Conservation (phyloP, 1,139 yeast species). For the Candida dubliniensis region DNA sequence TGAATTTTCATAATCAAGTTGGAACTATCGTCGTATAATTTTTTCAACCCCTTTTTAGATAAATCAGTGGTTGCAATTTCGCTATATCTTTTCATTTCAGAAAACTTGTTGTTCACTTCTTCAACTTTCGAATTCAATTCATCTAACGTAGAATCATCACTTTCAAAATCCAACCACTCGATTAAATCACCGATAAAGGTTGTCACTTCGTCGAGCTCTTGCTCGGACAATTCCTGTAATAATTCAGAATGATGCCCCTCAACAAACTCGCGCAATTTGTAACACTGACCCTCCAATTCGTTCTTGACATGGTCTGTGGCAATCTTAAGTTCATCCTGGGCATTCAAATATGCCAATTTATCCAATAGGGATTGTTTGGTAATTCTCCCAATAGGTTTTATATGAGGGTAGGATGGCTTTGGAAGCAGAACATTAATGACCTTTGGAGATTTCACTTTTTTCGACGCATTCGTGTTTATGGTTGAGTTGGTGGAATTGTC, state of each 20-base stretch:
- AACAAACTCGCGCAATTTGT: conserved; percentile 53
- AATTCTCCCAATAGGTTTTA: conserved; percentile 45
- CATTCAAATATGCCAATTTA: conserved; percentile 34
- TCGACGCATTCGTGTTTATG: conserved; percentile 15
- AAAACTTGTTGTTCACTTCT: conserved; percentile 21
- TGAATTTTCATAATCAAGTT: conserved; percentile 43
- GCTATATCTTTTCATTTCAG: conserved; percentile 21
- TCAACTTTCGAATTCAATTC: conserved; percentile 33
- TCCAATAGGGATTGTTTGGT: conserved; percentile 34
- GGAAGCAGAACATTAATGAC: conserved; percentile 19
- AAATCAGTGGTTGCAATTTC: conserved; percentile 36
- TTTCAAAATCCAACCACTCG: conserved; percentile 81
- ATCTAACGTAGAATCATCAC: conserved; percentile 53
- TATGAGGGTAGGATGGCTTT: conserved; percentile 37
- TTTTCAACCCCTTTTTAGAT: conserved; percentile 34
- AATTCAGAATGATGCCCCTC: conserved; percentile 48
- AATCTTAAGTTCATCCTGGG: conserved; percentile 48
- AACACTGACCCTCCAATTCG: conserved; percentile 56
- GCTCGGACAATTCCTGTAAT: conserved; percentile 34
- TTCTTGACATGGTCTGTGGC: conserved; percentile 53
- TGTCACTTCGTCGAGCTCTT: conserved; percentile 27
- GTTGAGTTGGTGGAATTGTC: conserved; percentile 20
- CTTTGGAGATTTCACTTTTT: conserved; percentile 22
- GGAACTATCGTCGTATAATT: conserved; percentile 42
- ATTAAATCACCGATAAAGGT: conserved; percentile 46